These are phyloP conservation scores for Cucumis melo DNA, from an alignment of 306 rosid species.

Conservation along the genomic window DNA sequence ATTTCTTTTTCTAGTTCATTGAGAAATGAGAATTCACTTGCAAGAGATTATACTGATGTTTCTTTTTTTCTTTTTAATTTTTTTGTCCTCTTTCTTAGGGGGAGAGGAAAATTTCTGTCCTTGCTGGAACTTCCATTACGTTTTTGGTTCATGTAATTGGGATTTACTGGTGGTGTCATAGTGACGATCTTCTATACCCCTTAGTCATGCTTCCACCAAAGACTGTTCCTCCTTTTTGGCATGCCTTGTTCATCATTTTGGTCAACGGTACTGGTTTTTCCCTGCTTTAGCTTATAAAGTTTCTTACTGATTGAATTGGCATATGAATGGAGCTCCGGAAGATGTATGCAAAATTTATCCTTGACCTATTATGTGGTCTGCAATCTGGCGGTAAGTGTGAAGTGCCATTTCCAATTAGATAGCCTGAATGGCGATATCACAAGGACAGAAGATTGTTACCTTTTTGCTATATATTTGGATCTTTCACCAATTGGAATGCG, in stretches of 20 bases:
- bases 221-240: constrained; percentile 70
- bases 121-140: constrained; percentile 29
- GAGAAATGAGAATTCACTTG: not conserved
- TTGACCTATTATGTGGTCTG: constrained; percentile 2
- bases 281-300: not conserved
- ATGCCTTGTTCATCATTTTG: constrained; percentile 67
- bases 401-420: not conserved
- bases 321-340: not conserved
- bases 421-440: not conserved
- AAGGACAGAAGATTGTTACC: not conserved
- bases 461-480: not conserved
- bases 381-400: not conserved
- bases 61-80: not conserved
- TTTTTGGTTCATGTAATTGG: constrained; percentile 56
- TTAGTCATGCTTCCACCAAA: constrained; percentile 75
- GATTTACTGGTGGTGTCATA: constrained; percentile 68
- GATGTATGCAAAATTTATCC: not conserved
- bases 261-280: constrained; percentile 62
- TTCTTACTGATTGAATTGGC: not conserved
- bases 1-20: not conserved
- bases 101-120: constrained; percentile 55
- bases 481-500: not conserved
- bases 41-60: not conserved
- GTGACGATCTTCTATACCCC: constrained; percentile 63
- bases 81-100: constrained; percentile 43